Evolutionary conservation across 768 basidiomycete species (phyloP).

Genomic region (Termitomyces sp.): DNA sequence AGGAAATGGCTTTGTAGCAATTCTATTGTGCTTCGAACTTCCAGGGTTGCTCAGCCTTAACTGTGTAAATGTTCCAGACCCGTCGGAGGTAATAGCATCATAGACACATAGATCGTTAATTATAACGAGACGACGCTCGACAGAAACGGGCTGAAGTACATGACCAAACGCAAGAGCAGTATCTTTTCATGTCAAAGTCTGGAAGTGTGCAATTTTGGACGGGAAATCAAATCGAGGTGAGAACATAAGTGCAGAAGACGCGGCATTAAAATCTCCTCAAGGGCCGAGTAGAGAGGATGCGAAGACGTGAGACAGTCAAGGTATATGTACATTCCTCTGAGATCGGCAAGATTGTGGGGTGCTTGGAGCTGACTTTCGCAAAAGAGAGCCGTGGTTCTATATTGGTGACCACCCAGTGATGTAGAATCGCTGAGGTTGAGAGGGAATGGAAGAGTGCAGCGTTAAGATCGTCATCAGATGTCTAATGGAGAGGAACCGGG

Average conservation of each 20-base stretch:
- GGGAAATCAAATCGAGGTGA: conserved; percentile 21
- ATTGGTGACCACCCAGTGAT: conserved; percentile 13
- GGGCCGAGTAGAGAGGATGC: conserved; percentile 22
- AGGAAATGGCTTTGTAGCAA: too few relatives aligned
- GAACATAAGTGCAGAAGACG: conserved; percentile 23
- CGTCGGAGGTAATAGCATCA: too few relatives aligned
- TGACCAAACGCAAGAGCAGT: too few relatives aligned
- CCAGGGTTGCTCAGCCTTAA: too few relatives aligned
- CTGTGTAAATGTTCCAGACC: too few relatives aligned
- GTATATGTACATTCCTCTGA: conserved; percentile 23
- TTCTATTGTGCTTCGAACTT: too few relatives aligned
- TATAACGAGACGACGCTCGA: too few relatives aligned
- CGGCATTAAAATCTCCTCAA: conserved; percentile 26
- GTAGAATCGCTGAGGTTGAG: conserved; percentile 10
- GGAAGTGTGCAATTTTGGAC: conserved; percentile 25
- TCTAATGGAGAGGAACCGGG: conserved; percentile 18
- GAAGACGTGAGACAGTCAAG: conserved; percentile 15
- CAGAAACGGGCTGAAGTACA: too few relatives aligned
- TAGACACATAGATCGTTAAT: too few relatives aligned
- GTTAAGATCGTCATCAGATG: conserved; percentile 20
- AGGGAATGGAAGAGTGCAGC: conserved; percentile 20
- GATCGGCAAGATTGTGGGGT: neutral
- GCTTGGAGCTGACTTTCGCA: conserved; percentile 5
- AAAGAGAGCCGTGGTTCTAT: conserved; percentile 17
- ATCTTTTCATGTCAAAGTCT: too few relatives aligned